A percentile compares a stretch with the other conserved stretches of the same genome.
These are phyloP conservation scores for Lasiodiplodia sp. DNA, from an alignment of 2,329 filamentous ascomycete species.

Conservation along the genomic window DNA sequence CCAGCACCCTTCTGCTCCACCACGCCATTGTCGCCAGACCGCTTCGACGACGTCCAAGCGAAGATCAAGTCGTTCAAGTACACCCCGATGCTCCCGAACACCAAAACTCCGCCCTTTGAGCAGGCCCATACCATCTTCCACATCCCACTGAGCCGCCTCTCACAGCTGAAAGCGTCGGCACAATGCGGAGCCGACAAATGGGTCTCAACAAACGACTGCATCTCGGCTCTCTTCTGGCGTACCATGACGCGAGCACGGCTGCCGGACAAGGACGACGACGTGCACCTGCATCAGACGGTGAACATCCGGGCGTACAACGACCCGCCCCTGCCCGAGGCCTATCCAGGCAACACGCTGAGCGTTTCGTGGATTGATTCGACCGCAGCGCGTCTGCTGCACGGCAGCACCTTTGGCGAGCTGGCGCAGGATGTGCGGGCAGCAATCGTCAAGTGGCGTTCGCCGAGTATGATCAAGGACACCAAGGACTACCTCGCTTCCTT, in stretches of 20 bases:
- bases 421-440: conserved; percentile 20
- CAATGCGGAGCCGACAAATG: neutral
- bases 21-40: too few relatives aligned
- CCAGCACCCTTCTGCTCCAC: too few relatives aligned
- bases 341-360: neutral
- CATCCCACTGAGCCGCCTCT: conserved; percentile 4
- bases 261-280: neutral
- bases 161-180: conserved; percentile 32
- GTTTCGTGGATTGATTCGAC: neutral
- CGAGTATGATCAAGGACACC: conserved; percentile 34
- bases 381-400: neutral
- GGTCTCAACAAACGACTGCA: neutral
- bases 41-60: too few relatives aligned
- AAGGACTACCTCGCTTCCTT: conserved; percentile 36
- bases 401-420: neutral
- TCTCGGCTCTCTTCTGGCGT: neutral
- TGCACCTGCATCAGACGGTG: neutral
- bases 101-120: neutral
- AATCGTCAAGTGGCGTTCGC: conserved; percentile 34
- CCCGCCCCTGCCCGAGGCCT: neutral
- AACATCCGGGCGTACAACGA: neutral
- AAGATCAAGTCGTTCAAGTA: too few relatives aligned
- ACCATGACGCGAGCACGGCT: neutral
- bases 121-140: neutral
- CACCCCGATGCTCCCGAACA: too few relatives aligned